Evolutionary conservation across 192 early-diverging fungal species (phyloP), one percentile per base, ranked within the genome.

Genomic region (Allomyces javanicus): DNA sequence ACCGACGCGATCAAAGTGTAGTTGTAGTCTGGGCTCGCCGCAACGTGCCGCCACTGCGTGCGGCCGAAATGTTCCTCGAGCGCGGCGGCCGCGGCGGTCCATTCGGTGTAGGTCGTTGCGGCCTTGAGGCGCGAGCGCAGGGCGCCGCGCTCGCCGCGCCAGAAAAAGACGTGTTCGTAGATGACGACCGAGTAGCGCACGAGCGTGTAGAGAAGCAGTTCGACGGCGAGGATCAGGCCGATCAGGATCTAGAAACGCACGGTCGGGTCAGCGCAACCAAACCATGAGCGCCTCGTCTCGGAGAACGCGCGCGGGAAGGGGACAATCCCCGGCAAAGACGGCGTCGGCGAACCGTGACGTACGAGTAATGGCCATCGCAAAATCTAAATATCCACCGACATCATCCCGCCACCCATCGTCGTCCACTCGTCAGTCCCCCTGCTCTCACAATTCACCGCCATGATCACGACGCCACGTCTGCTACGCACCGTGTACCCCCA

Each of bases 1-100:
- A 33, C 9, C 33, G 25, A 58, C 33, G 65, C 76, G 19, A 90
- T 74, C 24, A 88, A 69, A 25, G 74, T 68, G 66, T 80, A 81
- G 69, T 87, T 85, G 63, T 87, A 88, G 67, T 81, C 78, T 3
- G 79, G 77, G 71, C 76, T 82, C 26, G 75, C 76, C 3, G 74
- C 73, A 12, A 77, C 73, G 23, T 75, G 63, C 63, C 87, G 87
- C 89, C 89, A 90, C n/a, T 78, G 74, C 64, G 84, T 78, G 67
- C 87, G 86, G n/a, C 77, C 72, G 66, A 89, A 72, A 65, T 79
- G 80, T 0, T 72, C 69, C 66, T 90, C 89, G 12, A 90, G 68
- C 33, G 66, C 67, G 10, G 76, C 64, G 21, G 89, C 89, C 5
- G 77, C 75, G 24, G 62, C 67, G 62, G 80, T 77, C 81, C 85